Base-by-base conservation (phyloP, 2,329 filamentous ascomycete genomes). In the Colletotrichum tabaci region DNA sequence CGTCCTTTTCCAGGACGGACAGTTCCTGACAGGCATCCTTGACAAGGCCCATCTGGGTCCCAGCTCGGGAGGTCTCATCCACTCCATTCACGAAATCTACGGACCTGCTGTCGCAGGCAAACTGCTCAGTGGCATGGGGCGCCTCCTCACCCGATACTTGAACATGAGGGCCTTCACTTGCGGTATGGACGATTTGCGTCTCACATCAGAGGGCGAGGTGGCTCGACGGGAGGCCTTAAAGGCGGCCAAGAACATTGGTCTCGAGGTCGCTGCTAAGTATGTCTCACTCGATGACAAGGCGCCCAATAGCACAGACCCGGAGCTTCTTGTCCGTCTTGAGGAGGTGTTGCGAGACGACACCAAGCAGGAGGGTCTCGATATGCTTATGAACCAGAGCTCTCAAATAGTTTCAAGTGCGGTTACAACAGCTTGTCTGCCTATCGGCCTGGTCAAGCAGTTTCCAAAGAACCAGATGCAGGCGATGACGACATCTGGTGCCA, bases 381-480 rank as follows among this genome's bases (percentile, higher is more conserved):
- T 92, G 74, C 86, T 98, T 75, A 94, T 94, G 82, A 98, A 97
- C 79, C 87, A 88, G 35, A 87, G 87, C 61, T 92, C 91, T 61
- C 86, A 87, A 15, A 82, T 88, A 4, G 88, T 99, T 35, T 98
- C 96, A 4, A 91, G 93, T 18, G 89, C 87, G 1, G 92, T 98
- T 55, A 97, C 95, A 12, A 87, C 87, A 57, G 89, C 89, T 2
- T 98, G 95, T 82, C 87, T 99, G 75, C 96, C 96, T 0, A 83
- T 85, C 23, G 94, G 94, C 52, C 89, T 99, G 38, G 91, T 94
- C 77, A 99, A 98, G 83, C 90, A 93, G 9, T 99, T 99, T 82
- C 96, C 96, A 1, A 93, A 92, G 79, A 99, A 99, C 79, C 96
- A 98, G 83, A 99, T 99, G 96, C 96, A 99, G 86, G 91, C 94